Evolutionary conservation across 768 basidiomycete genomes (phyloP).

Genomic region (Brasilioporus rufonigricans): DNA sequence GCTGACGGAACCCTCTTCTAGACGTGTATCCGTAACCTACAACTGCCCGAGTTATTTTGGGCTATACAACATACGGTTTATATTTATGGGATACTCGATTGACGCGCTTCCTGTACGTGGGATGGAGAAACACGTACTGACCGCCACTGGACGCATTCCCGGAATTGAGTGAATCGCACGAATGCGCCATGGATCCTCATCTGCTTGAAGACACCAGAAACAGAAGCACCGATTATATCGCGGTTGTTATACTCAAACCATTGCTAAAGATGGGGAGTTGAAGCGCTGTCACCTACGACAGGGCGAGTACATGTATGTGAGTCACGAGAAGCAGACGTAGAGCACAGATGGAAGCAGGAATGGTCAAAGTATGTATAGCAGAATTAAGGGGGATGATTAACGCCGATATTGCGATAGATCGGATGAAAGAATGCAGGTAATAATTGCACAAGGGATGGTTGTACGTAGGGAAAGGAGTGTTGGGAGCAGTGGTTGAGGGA

Average conservation of each 20-base stretch:
- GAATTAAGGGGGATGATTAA: not conserved
- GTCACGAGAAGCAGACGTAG: not conserved
- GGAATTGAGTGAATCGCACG: not conserved
- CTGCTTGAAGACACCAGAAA: not conserved
- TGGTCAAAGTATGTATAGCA: constrained; percentile 3
- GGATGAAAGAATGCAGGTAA: constrained; percentile 12
- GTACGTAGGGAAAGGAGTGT: not conserved
- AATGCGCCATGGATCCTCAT: not conserved
- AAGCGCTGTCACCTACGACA: not conserved
- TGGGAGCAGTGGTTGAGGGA: not conserved
- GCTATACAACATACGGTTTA: constrained; percentile 20
- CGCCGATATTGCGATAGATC: not conserved
- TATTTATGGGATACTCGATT: constrained; percentile 26
- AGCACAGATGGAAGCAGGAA: not conserved
- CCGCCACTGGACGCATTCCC: not conserved
- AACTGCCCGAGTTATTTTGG: constrained; percentile 19
- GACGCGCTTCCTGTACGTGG: not conserved
- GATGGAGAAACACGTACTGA: not conserved
- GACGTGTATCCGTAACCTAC: constrained; percentile 36
- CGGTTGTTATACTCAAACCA: not conserved
- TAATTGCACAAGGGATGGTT: constrained; percentile 8
- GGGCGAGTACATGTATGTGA: not conserved
- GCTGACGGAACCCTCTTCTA: constrained; percentile 28
- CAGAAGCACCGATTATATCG: not conserved
- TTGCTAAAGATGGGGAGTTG: not conserved